phyloP scores from a whole-genome alignment of 2,329 filamentous ascomycete genomes.

The Trichoderma sp. region DNA sequence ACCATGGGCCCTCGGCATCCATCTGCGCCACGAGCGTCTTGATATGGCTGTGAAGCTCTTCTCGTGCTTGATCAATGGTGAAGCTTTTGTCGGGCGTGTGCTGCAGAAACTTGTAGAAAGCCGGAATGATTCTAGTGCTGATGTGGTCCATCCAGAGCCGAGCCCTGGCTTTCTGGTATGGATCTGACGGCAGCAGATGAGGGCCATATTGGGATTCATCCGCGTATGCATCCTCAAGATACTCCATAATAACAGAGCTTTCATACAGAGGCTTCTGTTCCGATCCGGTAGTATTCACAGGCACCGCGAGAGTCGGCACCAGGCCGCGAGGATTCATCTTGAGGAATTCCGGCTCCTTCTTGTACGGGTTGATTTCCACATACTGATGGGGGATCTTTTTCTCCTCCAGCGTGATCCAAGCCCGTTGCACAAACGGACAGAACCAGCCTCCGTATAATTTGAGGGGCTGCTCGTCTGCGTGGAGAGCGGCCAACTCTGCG shows the following conservation, averaged over 20 bases:
- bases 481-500: conserved; percentile 47
- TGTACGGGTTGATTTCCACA: conserved; percentile 76
- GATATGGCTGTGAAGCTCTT: conserved; percentile 60
- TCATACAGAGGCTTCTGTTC: conserved; percentile 67
- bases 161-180: conserved; percentile 65
- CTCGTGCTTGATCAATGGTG: conserved; percentile 54
- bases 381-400: conserved; percentile 75
- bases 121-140: conserved; percentile 65
- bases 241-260: conserved; percentile 72
- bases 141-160: conserved; percentile 77
- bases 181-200: conserved; percentile 58
- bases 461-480: conserved; percentile 51
- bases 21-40: conserved; percentile 64
- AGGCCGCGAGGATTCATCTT: conserved; percentile 73
- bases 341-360: conserved; percentile 68
- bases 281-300: conserved; percentile 32
- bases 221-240: conserved; percentile 70
- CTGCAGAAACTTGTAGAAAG: conserved; percentile 65
- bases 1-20: conserved; percentile 61
- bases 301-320: conserved; percentile 67
- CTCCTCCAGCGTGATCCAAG: conserved; percentile 72
- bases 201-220: conserved; percentile 46
- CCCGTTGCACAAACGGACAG: conserved; percentile 69
- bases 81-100: conserved; percentile 53
- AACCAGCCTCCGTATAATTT: conserved; percentile 78